Evolutionary conservation across 371 early-diverging fungal genomes (phyloP).

Genomic region (Mucor racemosus): DNA sequence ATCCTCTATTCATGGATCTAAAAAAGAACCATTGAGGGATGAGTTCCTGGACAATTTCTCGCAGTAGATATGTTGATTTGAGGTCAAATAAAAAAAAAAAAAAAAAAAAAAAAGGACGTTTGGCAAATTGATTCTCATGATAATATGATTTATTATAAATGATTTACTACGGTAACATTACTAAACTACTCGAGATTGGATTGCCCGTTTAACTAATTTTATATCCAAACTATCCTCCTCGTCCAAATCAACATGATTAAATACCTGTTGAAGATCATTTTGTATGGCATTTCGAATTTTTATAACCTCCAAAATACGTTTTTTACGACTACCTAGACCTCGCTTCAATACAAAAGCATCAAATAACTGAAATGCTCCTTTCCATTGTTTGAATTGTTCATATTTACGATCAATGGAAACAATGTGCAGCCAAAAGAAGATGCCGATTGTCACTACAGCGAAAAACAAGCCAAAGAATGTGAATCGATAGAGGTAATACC

Average conservation of each 20-base stretch:
- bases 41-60: not conserved
- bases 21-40: not conserved
- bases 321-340: not conserved
- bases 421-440: conserved; percentile 22
- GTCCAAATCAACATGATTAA: not conserved
- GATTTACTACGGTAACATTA: not conserved
- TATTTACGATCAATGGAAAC: conserved; percentile 11
- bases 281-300: conserved; percentile 10
- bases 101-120: not conserved
- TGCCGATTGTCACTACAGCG: not conserved
- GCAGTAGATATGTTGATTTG: not conserved
- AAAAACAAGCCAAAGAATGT: conserved; percentile 11
- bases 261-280: not conserved
- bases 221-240: not conserved
- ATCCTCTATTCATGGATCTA: not conserved
- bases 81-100: not conserved
- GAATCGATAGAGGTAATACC: conserved; percentile 17
- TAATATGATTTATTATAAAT: no score
- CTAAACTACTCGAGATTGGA: not conserved
- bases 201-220: not conserved
- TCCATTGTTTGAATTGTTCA: conserved; percentile 15
- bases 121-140: not conserved
- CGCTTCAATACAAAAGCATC: conserved; percentile 17
- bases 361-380: conserved; percentile 3
- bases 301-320: conserved; percentile 3